Evolutionary conservation across 495 filamentous ascomycete genomes (phyloP), one percentile per base, ranked within the genome.

Genomic region (Hypomontagnella submonticulosa): DNA sequence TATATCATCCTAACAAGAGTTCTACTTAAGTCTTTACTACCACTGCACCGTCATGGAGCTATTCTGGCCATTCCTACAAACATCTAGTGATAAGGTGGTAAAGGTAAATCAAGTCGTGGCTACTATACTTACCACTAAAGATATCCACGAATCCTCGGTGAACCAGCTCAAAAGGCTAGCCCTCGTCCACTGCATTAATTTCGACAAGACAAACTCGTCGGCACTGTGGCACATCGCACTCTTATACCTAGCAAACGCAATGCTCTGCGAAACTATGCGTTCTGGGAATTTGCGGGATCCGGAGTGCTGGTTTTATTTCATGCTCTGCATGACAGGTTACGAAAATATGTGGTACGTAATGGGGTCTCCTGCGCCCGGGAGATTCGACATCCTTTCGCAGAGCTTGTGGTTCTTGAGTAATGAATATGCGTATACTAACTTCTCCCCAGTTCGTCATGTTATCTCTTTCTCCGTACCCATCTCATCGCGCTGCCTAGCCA

Each of bases 221-320:
- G 53, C 61, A 0, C 30, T 71, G 18, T 73, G 71, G 67, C 67
- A 73, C 44, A 66, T 61, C 19, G 61, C 64, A 5, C 46, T 68
- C 47, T 27, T 69, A 30, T 73, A 73, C 57, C 33, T 71, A 20
- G 57, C 68, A 15, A 73, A 73, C 49, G 71, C 63, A 4, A 63
- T 73, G 61, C 52, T 73, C 18, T 51, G 52, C 55, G 48, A 69
- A 20, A 67, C 65, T 15, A 38, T 54, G 48, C 65, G 65, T 42
- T 67, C 65, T 3, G 65, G 65, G 13, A 53, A 63, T 15, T 6
- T 50, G 7, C 58, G 47, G 9, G 57, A 61, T 40, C 32, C 53
- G 7, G 71, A 73, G 27, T 63, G 68, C 33, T 63, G 61, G 48
- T 71, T 73, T 42, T 71, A 73, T 43, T 66, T 73, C 37, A 58